Evolutionary conservation across 306 rosid genomes (phyloP), one percentile per base, ranked within the genome.

Genomic region (Abrus precatorius): DNA sequence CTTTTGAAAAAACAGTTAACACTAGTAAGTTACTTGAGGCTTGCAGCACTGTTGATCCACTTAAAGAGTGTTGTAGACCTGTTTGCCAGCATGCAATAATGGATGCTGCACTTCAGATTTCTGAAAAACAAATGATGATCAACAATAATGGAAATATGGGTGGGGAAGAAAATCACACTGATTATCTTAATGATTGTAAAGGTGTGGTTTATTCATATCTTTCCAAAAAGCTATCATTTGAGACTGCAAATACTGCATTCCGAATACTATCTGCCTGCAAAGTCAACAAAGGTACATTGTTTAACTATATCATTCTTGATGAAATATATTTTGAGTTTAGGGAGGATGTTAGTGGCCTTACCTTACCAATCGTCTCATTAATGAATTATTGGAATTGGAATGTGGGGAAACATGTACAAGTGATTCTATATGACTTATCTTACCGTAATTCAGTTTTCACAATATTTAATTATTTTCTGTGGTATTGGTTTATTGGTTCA

Each of bases 21-120:
- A 87, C 94, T 38, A 93, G 97, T 77, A 90, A 87, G 79, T 83
- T 96, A 78, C 85, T 96, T 53, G 97, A 93, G 88, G 93, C 98
- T n/a, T 96, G 99, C 79, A 86, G 86, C 80, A 78, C 88, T 40
- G 90, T 96, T 84, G 99, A 96, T 88, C 97, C 94, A 53, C 94
- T 96, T 68, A 96, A 93, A 87, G 99, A 96, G 89, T 96, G 98
- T 78, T 96, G 99, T 84, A 91, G 98, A 72, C 98, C 98, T 50
- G 67, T 92, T 84, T 96, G 97, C 83, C 97, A 90, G 87, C 97
- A 88, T 79, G 99, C 97, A 75, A 87, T 93, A 83, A 87, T 84
- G 94, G 99, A 92, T 27, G 99, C 98, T 43, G 93, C 98, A 29
- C 92, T 93, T 65, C 84, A 91, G 88, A 90, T 96, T 55, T 88